Percentiles rank a stretch among this genome's conserved stretches.
Evolutionary conservation across 768 basidiomycete species (phyloP).

Genomic region (Mycena filopes): DNA sequence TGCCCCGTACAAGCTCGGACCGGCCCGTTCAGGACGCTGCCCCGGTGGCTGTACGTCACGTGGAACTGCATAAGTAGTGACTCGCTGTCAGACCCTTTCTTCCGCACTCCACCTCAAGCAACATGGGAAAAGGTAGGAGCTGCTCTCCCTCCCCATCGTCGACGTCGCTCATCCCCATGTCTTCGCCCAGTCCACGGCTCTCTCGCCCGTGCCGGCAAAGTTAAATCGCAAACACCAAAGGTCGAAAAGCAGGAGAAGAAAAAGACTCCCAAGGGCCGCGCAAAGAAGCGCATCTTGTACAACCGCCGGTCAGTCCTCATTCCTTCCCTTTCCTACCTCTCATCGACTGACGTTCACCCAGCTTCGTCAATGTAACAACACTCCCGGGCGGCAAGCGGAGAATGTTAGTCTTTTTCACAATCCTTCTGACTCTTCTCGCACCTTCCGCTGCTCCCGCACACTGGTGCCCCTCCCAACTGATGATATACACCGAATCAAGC

Average conservation of each 20-base stretch:
- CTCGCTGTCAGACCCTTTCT: too few species aligned
- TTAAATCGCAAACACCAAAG: constrained; percentile 98
- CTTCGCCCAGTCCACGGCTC: constrained; percentile 90
- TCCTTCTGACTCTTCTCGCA: not conserved
- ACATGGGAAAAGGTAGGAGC: constrained; percentile 77
- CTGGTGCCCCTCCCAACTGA: constrained; percentile 48
- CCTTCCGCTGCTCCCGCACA: not conserved
- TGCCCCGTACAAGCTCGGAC: too few species aligned
- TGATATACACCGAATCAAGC: constrained; percentile 72
- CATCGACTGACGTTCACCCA: constrained; percentile 39
- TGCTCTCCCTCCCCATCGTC: constrained; percentile 28
- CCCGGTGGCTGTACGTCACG: too few species aligned
- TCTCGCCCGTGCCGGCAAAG: constrained; percentile 99
- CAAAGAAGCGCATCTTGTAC: constrained; percentile 95
- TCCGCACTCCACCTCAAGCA: constrained; percentile 60
- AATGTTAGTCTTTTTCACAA: constrained; percentile 76
- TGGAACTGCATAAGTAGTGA: too few species aligned
- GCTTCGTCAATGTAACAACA: constrained; percentile 94
- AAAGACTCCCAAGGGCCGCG: constrained; percentile 97
- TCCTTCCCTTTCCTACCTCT: constrained; percentile 13
- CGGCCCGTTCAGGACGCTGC: too few species aligned
- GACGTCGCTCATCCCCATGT: constrained; percentile 18
- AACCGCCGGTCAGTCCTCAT: constrained; percentile 82
- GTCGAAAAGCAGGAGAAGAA: constrained; percentile 99
- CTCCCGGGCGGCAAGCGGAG: constrained; percentile 92